phyloP scores from a whole-genome alignment of 345 rosid species.

The Sisymbrium altissimum region DNA sequence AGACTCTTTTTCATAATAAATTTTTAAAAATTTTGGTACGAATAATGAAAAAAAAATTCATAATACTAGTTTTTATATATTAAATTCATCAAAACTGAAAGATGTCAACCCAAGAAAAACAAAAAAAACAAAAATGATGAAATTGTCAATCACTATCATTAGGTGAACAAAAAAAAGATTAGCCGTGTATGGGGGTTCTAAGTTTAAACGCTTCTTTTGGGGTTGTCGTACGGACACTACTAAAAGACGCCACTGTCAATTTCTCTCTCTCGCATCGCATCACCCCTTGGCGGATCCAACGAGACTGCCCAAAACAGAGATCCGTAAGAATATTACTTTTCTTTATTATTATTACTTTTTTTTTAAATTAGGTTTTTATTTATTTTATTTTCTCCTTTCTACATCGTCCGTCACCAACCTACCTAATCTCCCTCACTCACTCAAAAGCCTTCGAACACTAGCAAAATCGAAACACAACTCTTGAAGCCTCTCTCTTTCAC shows the following conservation, averaged over 20 bases:
- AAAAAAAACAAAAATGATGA: too few species aligned
- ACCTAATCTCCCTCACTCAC: not conserved
- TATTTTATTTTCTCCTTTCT: not conserved
- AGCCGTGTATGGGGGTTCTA: too few species aligned
- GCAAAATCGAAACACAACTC: not conserved
- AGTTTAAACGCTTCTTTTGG: not conserved
- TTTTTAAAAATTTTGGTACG: too few species aligned
- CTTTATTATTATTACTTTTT: too few species aligned
- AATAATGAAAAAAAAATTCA: too few species aligned
- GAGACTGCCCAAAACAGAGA: constrained; percentile 14
- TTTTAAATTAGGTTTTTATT: not conserved
- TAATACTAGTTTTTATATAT: too few species aligned
- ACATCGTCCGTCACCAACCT: not conserved
- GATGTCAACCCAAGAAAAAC: too few species aligned
- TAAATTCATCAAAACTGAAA: too few species aligned
- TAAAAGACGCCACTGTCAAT: not conserved
- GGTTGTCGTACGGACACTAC: constrained; percentile 1
- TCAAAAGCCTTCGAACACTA: not conserved
- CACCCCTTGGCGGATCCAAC: constrained; percentile 31
- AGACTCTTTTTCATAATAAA: too few species aligned
- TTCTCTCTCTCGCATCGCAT: too few species aligned
- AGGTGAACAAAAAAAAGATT: too few species aligned
- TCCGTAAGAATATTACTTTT: not conserved
- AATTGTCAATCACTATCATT: too few species aligned
- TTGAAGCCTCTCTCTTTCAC: not conserved